Conservation (phyloP, 345 rosid genomes). For the Syzygium oleosum region DNA sequence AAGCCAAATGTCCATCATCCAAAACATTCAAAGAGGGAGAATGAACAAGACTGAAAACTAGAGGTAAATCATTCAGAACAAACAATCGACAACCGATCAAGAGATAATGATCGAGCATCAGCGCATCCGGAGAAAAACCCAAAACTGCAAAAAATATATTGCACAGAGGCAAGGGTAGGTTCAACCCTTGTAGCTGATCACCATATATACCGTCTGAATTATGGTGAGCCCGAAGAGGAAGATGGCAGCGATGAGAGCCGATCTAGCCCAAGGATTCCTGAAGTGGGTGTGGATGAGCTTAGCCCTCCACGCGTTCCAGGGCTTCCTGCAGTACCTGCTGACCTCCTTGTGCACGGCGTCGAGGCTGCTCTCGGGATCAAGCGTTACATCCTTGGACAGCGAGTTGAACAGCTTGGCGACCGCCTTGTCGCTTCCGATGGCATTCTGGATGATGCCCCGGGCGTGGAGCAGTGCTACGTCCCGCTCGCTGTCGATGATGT, state of each 20-base stretch:
- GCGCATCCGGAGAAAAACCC: background rate
- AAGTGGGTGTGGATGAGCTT: constrained; percentile 36
- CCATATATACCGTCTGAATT: constrained; percentile 18
- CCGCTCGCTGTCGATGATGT: constrained; percentile 23
- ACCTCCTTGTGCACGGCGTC: constrained; percentile 19
- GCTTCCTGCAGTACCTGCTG: constrained; percentile 17
- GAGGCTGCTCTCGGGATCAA: constrained; percentile 22
- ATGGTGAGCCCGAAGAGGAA: constrained; percentile 39
- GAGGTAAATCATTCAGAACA: background rate
- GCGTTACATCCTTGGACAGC: constrained; percentile 21
- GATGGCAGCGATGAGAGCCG: constrained; percentile 24
- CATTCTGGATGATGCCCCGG: constrained; percentile 33
- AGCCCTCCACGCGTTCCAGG: constrained; percentile 37
- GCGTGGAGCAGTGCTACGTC: constrained; percentile 36
- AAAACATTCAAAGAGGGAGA: background rate
- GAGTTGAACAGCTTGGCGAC: constrained; percentile 43
- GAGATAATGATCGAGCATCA: background rate
- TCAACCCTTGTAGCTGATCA: background rate
- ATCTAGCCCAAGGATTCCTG: constrained; percentile 40
- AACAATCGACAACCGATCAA: background rate
- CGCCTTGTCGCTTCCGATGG: constrained; percentile 36
- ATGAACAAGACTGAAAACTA: background rate
- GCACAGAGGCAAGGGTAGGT: background rate
- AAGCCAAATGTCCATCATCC: background rate
- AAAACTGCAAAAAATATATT: background rate